Conservation (phyloP, 2,329 filamentous ascomycete species). For the Colletotrichum navitas region DNA sequence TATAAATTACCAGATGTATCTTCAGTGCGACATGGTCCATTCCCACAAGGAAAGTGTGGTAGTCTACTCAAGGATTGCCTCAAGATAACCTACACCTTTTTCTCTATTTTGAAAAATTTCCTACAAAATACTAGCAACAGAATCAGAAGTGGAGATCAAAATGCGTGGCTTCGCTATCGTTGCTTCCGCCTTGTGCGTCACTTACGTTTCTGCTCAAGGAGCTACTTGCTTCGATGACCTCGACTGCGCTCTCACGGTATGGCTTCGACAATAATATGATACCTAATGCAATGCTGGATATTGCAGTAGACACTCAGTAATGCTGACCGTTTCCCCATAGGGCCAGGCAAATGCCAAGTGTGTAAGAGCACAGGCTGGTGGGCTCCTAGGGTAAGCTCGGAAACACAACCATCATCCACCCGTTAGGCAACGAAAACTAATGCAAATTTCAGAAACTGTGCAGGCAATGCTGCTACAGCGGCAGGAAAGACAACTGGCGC, state of each 20-base stretch:
- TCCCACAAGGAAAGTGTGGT: not conserved
- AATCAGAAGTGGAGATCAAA: not conserved
- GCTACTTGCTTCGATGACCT: conserved; percentile 37
- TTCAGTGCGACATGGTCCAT: not conserved
- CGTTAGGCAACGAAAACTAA: not conserved
- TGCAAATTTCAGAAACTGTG: conserved; percentile 4
- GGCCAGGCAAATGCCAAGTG: conserved; percentile 37
- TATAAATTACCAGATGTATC: conserved; percentile 18
- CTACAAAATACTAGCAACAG: not conserved
- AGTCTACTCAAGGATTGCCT: not conserved
- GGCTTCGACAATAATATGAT: not conserved
- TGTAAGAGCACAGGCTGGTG: conserved; percentile 31
- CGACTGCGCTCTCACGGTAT: conserved; percentile 33
- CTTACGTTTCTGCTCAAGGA: conserved; percentile 34
- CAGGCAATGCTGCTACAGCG: conserved; percentile 5
- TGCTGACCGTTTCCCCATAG: conserved; percentile 1
- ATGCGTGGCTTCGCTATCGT: conserved; percentile 31
- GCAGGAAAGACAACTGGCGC: conserved; percentile 16
- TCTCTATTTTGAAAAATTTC: too few relatives aligned
- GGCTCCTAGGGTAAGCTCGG: conserved; percentile 22
- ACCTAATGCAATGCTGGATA: not conserved
- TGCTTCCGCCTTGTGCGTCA: conserved; percentile 29
- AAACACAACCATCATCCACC: not conserved
- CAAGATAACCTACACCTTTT: not conserved
- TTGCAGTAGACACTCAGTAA: not conserved